Evolutionary conservation across 139 green algal genomes (phyloP).

Genomic region (Picochlorum costavermella): DNA sequence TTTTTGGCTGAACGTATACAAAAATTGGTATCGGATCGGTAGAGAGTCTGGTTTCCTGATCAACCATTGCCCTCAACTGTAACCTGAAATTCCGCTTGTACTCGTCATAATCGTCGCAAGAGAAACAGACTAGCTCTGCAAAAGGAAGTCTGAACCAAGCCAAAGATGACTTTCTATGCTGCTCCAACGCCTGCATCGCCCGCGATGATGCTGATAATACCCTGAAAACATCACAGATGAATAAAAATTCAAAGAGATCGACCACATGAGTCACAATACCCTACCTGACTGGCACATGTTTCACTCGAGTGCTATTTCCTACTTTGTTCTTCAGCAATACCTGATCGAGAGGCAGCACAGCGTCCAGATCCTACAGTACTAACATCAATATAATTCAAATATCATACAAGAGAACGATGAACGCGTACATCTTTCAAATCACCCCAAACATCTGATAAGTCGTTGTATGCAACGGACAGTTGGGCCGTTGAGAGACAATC

Average conservation of each 20-base stretch:
- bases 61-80: slow-evolving; percentile 38
- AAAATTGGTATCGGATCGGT: slow-evolving; percentile 48
- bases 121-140: slow-evolving; percentile 57
- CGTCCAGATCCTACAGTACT: slow-evolving; percentile 49
- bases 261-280: neutral
- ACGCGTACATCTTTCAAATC: neutral
- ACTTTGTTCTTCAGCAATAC: slow-evolving; percentile 61
- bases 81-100: slow-evolving; percentile 46
- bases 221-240: neutral
- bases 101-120: slow-evolving; percentile 56
- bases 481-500: neutral
- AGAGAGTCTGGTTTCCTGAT: slow-evolving; percentile 39
- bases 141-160: slow-evolving; percentile 75
- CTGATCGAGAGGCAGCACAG: slow-evolving; percentile 42
- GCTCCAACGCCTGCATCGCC: slow-evolving; percentile 43
- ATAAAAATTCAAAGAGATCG: too few species aligned
- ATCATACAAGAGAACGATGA: too few species aligned
- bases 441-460: slow-evolving; percentile 5
- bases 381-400: neutral
- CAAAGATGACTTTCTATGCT: slow-evolving; percentile 46
- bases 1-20: slow-evolving; percentile 46
- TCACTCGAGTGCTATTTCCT: slow-evolving; percentile 34
- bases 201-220: slow-evolving; percentile 26
- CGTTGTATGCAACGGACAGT: slow-evolving; percentile 7
- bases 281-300: slow-evolving; percentile 50